Evolutionary conservation across 2,329 filamentous ascomycete species (phyloP).

Genomic region (Fusarium euwallaceae): DNA sequence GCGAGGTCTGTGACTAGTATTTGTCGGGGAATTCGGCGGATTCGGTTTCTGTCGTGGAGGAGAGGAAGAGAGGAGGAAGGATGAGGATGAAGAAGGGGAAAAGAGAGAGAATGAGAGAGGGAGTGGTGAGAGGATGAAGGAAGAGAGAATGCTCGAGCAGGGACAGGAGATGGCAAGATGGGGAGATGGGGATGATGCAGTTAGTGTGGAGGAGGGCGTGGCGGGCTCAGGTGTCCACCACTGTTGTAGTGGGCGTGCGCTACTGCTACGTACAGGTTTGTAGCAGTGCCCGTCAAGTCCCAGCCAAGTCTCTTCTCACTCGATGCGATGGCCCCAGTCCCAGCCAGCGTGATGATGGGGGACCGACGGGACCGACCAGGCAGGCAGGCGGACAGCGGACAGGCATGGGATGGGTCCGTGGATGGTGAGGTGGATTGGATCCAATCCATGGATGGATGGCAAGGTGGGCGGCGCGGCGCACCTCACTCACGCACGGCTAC

Average conservation of each 20-base stretch:
- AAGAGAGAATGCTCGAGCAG: conserved; percentile 33
- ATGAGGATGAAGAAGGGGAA: conserved; percentile 36
- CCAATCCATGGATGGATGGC: conserved; percentile 7
- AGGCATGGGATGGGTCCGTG: conserved; percentile 2
- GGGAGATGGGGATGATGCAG: conserved; percentile 45
- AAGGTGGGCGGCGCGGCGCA: conserved; percentile 36
- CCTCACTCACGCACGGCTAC: conserved; percentile 44
- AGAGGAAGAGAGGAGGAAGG: conserved; percentile 37
- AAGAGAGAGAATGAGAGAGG: conserved; percentile 41
- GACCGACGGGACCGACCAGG: neutral
- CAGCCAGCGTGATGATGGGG: conserved; percentile 4
- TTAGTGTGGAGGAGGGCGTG: conserved; percentile 46
- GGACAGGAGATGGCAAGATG: conserved; percentile 42
- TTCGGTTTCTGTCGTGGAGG: conserved; percentile 53
- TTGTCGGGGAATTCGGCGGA: conserved; percentile 54
- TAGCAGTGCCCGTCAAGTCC: conserved; percentile 37
- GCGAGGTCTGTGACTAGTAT: conserved; percentile 49
- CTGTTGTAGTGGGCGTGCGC: conserved; percentile 25
- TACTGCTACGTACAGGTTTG: conserved; percentile 8
- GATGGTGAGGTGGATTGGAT: conserved; percentile 19
- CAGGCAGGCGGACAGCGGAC: neutral
- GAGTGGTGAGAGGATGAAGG: conserved; percentile 44
- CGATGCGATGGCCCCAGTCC: neutral
- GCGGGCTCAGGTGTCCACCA: conserved; percentile 39
- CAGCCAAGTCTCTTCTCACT: conserved; percentile 18